Conservation (phyloP, 169 alveolate genomes). For the Plasmodium gaboni region DNA sequence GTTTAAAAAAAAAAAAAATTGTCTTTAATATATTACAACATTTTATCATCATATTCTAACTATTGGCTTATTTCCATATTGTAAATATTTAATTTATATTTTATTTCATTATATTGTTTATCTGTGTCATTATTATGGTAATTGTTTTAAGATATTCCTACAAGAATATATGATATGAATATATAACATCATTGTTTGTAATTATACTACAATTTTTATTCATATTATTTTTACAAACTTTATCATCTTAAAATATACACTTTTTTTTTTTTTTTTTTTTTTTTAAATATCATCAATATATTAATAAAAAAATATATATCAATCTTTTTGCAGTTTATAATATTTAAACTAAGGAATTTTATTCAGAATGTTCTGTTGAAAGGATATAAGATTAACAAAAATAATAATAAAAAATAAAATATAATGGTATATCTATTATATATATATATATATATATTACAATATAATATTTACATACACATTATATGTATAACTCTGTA, state of each 20-base stretch:
- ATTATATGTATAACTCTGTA: too few relatives aligned
- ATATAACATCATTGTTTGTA: neutral
- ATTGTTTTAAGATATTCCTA: neutral
- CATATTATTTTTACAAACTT: neutral
- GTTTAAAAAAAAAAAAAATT: slow-evolving; percentile 10
- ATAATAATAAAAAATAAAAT: neutral
- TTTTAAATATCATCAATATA: slow-evolving; percentile 34
- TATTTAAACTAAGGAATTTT: slow-evolving; percentile 11
- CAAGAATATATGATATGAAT: neutral
- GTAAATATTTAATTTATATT: neutral
- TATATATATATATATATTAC: too few relatives aligned
- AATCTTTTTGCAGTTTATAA: slow-evolving; percentile 40
- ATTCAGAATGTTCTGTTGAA: slow-evolving; percentile 30
- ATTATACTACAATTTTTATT: neutral
- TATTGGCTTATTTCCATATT: neutral
- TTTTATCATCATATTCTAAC: slow-evolving; percentile 6
- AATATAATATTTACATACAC: too few relatives aligned
- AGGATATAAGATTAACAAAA: slow-evolving; percentile 18
- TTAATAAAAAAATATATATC: slow-evolving; percentile 37
- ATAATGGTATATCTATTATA: too few relatives aligned
- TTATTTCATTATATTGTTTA: neutral
- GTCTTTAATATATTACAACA: slow-evolving; percentile 45
- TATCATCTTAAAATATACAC: slow-evolving; percentile 6
- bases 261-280: neutral
- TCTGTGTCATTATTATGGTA: neutral